Evolutionary conservation across 495 filamentous ascomycete genomes (phyloP).

Genomic region (Podospora pseudocomata): DNA sequence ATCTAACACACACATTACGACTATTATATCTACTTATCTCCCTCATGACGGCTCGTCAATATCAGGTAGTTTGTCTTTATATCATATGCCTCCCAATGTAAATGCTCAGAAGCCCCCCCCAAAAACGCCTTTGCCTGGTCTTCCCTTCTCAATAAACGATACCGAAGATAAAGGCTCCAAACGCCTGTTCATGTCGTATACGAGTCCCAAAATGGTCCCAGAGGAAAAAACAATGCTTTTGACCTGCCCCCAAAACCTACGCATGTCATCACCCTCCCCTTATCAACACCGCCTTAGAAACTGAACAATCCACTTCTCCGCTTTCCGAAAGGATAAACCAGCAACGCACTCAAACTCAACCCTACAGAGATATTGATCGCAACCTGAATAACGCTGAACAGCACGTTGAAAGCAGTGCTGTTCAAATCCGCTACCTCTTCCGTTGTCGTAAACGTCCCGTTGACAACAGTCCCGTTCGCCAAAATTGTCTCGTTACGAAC

Average conservation of each 20-base stretch:
- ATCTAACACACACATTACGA: not conserved
- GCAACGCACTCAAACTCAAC: slow-evolving; percentile 76
- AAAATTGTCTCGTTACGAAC: slow-evolving; percentile 45
- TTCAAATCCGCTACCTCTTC: slow-evolving; percentile 40
- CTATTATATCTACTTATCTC: not conserved
- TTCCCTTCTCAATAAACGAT: not conserved
- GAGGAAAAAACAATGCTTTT: not conserved
- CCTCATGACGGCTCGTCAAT: not conserved
- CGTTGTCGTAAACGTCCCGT: slow-evolving; percentile 29
- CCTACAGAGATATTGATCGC: slow-evolving; percentile 93
- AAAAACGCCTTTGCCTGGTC: not conserved
- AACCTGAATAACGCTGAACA: slow-evolving; percentile 84
- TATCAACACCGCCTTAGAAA: slow-evolving; percentile 52
- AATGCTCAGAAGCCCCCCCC: not conserved
- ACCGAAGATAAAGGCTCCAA: not conserved
- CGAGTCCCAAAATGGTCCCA: not conserved
- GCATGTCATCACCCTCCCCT: not conserved
- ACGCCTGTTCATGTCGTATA: not conserved
- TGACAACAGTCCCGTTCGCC: slow-evolving; percentile 26
- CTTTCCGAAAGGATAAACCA: slow-evolving; percentile 91
- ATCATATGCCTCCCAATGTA: not conserved
- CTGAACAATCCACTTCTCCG: slow-evolving; percentile 84
- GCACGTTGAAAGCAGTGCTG: slow-evolving; percentile 75
- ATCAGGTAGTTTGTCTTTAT: not conserved
- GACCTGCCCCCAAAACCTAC: not conserved